These are phyloP conservation scores for Arabis hirsuta DNA, from an alignment of 345 rosid species.

Conservation along the genomic window DNA sequence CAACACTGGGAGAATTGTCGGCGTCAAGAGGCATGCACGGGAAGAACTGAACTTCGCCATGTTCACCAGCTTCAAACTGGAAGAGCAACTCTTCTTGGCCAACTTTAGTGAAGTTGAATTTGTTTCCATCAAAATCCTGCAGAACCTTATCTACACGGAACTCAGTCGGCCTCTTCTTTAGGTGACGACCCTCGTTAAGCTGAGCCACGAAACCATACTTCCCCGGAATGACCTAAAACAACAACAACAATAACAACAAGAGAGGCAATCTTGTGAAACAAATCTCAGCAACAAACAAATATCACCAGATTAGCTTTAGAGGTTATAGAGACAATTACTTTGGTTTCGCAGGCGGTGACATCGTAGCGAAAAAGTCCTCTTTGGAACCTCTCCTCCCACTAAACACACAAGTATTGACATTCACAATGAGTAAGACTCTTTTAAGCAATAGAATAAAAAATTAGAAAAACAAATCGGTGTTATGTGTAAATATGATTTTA, in stretches of 20 bases:
- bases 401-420: background rate
- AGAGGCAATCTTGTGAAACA: conserved; percentile 3
- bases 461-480: background rate
- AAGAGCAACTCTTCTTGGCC: conserved; percentile 99
- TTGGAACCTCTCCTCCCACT: conserved; percentile 94
- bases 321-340: conserved; percentile 48
- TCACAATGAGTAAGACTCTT: background rate
- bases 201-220: conserved; percentile 92
- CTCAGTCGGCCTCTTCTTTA: conserved; percentile 99
- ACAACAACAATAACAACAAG: conserved; percentile 6
- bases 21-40: conserved; percentile 71
- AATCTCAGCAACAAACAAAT: conserved; percentile 15
- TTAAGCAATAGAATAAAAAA: background rate
- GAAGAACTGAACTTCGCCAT: conserved; percentile 71
- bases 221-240: conserved; percentile 85
- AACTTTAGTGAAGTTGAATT: conserved; percentile 96
- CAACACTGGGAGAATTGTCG: conserved; percentile 83
- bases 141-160: conserved; percentile 95
- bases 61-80: conserved; percentile 88
- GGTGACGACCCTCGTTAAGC: conserved; percentile 98
- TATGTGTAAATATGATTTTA: conserved; percentile 39
- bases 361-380: conserved; percentile 98
- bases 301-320: background rate
- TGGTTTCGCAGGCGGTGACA: conserved; percentile 95
- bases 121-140: conserved; percentile 91